Evolutionary conservation across 1,139 yeast genomes (phyloP), one percentile per base, ranked within the genome.

Genomic region (Sugiyamaella japonica): DNA sequence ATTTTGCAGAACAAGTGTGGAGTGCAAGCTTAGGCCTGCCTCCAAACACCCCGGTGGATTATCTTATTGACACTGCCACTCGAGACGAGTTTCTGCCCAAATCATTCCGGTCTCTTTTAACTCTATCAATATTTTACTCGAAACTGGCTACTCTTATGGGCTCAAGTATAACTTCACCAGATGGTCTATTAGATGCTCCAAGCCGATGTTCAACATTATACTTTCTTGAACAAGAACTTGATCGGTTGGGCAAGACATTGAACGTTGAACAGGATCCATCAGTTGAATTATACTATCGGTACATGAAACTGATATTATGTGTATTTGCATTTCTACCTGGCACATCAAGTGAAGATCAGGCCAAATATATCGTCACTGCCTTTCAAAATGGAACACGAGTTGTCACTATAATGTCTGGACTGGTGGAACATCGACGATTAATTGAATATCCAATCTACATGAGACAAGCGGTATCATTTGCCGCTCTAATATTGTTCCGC

Each of bases 301-400:
- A 90, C 67, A 83, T 89, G 50, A 84, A 86, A 65, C 76, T 89
- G 59, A 86, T 88, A 82, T 80, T 91, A 53, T 89, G 96, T 68
- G 84, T 93, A 59, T 91, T 89, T 76, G 93, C 97, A 5, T 91
- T 90, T 65, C 75, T 91, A 56, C 97, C 97, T 1, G 96, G 89
- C 12, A 88, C 96, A 0, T 95, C 96, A 3, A 81, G 86, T 47
- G 95, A 86, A 63, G 96, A 88, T 70, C 97, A 89, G 70, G 86
- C 89, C 0, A 84, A 83, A 62, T 89, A 87, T 68, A 93, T 90
- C 15, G 85, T 89, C 45, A 82, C 84, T 40, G 96, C 96, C 0
- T 90, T 89, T 67, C 75, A 86, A 52, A 74, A 90, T 1, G 90
- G 96, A 1, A 90, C 97, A 0, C 77, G 93, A 58, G 83, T 89